These are phyloP conservation scores for Phialophora chinensis DNA, from an alignment of 2,329 filamentous ascomycete genomes.

Conservation along the genomic window DNA sequence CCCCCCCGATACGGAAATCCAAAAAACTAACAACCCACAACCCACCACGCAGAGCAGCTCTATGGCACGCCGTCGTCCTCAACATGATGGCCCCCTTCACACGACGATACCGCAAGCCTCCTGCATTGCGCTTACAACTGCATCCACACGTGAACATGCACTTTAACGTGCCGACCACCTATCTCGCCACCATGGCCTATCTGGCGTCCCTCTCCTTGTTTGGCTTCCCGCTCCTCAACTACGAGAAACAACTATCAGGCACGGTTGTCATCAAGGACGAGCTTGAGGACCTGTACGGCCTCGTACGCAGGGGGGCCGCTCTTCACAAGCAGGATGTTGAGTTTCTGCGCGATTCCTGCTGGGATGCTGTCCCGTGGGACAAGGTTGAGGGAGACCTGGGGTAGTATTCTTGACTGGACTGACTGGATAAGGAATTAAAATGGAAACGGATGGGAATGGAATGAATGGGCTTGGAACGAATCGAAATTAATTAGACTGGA, in stretches of 20 bases:
- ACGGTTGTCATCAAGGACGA: neutral
- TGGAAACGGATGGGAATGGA: no score
- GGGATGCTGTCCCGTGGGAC: neutral
- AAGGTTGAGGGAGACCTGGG: neutral
- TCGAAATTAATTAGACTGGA: no score
- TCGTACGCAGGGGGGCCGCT: neutral
- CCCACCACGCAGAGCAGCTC: neutral
- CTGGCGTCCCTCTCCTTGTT: neutral
- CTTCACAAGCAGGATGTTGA: neutral
- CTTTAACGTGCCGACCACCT: neutral
- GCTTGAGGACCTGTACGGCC: neutral
- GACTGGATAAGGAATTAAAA: no score
- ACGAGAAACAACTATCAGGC: neutral
- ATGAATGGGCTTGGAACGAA: no score
- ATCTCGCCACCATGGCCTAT: neutral
- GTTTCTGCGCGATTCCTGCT: neutral
- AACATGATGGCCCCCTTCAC: neutral
- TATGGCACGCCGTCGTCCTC: neutral
- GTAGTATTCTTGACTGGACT: neutral
- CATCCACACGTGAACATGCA: neutral
- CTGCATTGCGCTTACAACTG: neutral
- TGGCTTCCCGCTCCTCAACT: neutral
- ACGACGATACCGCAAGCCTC: neutral
- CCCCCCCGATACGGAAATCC: neutral
- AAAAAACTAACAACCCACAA: neutral